Evolutionary conservation across 805 yeast genomes (phyloP).

Genomic region (Candida tammaniensis): DNA sequence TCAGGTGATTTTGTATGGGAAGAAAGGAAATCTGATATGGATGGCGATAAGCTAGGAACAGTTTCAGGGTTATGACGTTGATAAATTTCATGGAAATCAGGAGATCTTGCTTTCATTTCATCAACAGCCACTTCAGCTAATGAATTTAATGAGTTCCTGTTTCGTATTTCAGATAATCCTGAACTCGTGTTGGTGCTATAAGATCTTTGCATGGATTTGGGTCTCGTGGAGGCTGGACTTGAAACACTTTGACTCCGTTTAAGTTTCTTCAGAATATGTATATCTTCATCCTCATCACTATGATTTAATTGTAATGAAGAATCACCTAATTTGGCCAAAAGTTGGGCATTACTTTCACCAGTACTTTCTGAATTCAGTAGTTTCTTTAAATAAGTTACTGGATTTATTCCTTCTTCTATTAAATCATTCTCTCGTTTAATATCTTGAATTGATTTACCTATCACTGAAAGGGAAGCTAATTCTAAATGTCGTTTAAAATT

Average conservation of each 20-base stretch:
- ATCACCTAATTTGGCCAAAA: conserved; percentile 14
- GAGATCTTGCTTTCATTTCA: conserved; percentile 20
- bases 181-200: conserved; percentile 2
- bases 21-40: conserved; percentile 12
- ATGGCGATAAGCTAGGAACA: conserved; percentile 9
- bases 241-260: conserved; percentile 16
- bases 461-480: conserved; percentile 53
- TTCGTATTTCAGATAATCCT: conserved; percentile 5
- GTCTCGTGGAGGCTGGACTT: neutral
- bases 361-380: conserved; percentile 6
- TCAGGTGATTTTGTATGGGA: conserved; percentile 6
- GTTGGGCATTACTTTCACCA: conserved; percentile 10
- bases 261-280: conserved; percentile 4
- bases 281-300: neutral
- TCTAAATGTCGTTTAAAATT: conserved; percentile 47
- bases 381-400: conserved; percentile 25
- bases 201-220: conserved; percentile 3
- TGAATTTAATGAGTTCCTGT: conserved; percentile 19
- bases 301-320: conserved; percentile 9
- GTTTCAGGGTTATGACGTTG: conserved; percentile 7
- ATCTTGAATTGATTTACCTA: conserved; percentile 52
- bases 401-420: conserved; percentile 50
- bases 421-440: conserved; percentile 50
- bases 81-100: conserved; percentile 8
- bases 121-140: conserved; percentile 36